Base-by-base conservation (phyloP, 352 stramenopile species). In the Globisporangium sylvaticum region DNA sequence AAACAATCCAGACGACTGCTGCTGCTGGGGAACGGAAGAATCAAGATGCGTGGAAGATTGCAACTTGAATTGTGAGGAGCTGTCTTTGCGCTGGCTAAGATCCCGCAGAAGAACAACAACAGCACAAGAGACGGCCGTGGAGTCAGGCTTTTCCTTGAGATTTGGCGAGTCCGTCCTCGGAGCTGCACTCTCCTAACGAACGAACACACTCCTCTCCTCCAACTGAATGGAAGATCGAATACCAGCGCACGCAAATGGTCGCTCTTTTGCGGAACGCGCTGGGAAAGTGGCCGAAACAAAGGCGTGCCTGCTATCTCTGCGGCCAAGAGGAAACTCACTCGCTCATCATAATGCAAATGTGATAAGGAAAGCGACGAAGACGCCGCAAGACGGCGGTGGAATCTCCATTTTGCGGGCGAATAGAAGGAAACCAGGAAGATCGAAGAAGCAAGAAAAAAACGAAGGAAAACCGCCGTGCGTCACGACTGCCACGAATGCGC, bases 31-130 rank as follows among this genome's bases (percentile, higher is more conserved):
- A 64, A 50, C 58, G 24, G 39, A 64, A 34, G 58, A 55, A 64
- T 64, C 58, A 55, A 64, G 58, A 39, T 64, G 58, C 39, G 58
- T 55, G 39, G 58, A 64, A 64, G 58, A 54, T 64, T 53, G 37
- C 24, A 50, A 64, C 37, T 64, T 55, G 58, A 64, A 55, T 64
- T 64, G 37, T 64, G 58, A 55, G 37, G 1, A n/a, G 34, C 32
- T 15, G 22, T 18, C 20, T 54, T 14, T 54, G 56, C 56, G 22
- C 32, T 50, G 57, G 58, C 58, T 64, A 64, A 64, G 58, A 64
- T 3, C 56, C n/a, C 29, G 22, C 46, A 48, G 55, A 29, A 58
- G 29, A 31, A 10, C 9, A 58, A 48, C 15, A 48, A 10, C 10
- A 42, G 34, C 34, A 0, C 20, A 14, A 50, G 42, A 50, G 24